Conservation (phyloP, 1,284 basidiomycete genomes). For the Pisolithus thermaeus region DNA sequence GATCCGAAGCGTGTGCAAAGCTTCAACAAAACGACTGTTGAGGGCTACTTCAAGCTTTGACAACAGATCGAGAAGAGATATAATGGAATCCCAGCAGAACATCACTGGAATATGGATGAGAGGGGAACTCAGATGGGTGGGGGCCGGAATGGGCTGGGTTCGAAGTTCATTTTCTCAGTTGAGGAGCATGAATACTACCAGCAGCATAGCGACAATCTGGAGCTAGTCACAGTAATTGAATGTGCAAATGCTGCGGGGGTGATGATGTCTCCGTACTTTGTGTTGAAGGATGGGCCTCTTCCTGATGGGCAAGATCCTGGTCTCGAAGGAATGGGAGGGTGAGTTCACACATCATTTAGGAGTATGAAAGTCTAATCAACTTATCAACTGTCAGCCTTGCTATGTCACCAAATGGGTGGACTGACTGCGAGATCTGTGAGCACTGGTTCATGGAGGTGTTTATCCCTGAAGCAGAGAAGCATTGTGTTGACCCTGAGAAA, state of each 20-base stretch:
- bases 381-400: conserved; percentile 1
- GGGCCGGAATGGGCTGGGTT: conserved; percentile 16
- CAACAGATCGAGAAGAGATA: conserved; percentile 7
- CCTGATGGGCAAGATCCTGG: neutral
- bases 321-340: neutral
- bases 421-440: neutral
- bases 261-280: neutral
- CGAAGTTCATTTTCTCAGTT: neutral
- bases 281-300: neutral
- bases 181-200: conserved; percentile 11
- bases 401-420: conserved; percentile 2
- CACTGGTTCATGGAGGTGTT: conserved; percentile 1
- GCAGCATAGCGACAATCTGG: conserved; percentile 22
- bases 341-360: neutral
- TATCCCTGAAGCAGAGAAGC: neutral
- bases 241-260: conserved; percentile 24
- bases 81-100: conserved; percentile 26
- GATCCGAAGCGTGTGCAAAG: conserved; percentile 15
- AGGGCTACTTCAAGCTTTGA: conserved; percentile 9
- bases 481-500: conserved; percentile 1
- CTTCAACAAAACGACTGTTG: conserved; percentile 16
- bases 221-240: conserved; percentile 32
- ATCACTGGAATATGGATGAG: conserved; percentile 39
- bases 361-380: neutral
- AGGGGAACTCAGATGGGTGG: conserved; percentile 33